Conservation (phyloP, 2,329 filamentous ascomycete species). For the Cladophialophora immunda region DNA sequence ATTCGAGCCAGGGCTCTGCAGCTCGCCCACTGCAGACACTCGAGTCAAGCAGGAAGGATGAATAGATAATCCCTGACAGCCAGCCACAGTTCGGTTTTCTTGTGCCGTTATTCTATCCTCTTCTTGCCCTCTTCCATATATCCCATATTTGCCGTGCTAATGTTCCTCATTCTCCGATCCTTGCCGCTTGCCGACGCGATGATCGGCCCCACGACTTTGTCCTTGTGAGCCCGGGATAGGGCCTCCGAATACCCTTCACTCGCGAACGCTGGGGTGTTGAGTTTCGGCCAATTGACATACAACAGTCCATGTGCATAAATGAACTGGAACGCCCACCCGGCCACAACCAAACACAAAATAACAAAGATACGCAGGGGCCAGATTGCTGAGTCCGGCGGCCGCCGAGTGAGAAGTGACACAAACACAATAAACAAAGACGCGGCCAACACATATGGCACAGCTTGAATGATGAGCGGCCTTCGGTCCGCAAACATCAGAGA, state of each 20-base stretch:
- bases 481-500: slow-evolving; percentile 82
- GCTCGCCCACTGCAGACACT: background rate
- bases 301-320: slow-evolving; percentile 86
- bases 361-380: slow-evolving; percentile 84
- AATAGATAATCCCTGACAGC: background rate
- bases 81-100: background rate
- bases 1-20: background rate
- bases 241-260: slow-evolving; percentile 89
- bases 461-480: slow-evolving; percentile 85
- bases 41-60: background rate
- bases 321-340: slow-evolving; percentile 77
- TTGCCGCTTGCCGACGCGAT: slow-evolving; percentile 60
- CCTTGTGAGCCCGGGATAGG: slow-evolving; percentile 80
- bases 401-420: slow-evolving; percentile 75
- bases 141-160: slow-evolving; percentile 81
- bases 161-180: slow-evolving; percentile 76
- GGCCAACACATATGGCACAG: slow-evolving; percentile 89
- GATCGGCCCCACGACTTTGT: slow-evolving; percentile 79
- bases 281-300: slow-evolving; percentile 98
- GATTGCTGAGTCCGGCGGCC: slow-evolving; percentile 75
- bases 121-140: slow-evolving; percentile 98
- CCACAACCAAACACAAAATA: slow-evolving; percentile 76
- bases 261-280: slow-evolving; percentile 87
- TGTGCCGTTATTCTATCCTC: slow-evolving; percentile 76
- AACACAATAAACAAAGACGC: slow-evolving; percentile 86